Evolutionary conservation across 805 yeast species (phyloP).

Genomic region (Barnettozyma sucrosica): DNA sequence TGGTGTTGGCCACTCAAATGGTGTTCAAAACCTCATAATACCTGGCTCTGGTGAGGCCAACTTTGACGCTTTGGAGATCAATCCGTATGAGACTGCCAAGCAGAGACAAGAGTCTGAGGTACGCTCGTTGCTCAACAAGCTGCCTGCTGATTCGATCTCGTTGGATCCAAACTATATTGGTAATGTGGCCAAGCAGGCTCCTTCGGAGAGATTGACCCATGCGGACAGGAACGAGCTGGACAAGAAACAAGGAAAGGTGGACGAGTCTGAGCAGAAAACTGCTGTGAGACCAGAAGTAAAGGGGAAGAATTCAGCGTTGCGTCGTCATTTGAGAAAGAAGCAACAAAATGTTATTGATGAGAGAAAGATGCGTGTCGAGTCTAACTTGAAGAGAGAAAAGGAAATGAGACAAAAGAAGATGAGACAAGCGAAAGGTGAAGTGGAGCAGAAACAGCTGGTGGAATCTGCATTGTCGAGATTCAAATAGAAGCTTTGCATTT

Average conservation of each 20-base stretch:
- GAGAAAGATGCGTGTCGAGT: conserved; percentile 71
- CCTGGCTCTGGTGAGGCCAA: conserved; percentile 99
- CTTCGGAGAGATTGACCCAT: conserved; percentile 56
- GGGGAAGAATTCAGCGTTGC: conserved; percentile 78
- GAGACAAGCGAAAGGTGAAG: conserved; percentile 41
- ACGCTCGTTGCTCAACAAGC: conserved; percentile 73
- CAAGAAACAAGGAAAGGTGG: conserved; percentile 24
- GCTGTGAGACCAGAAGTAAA: conserved; percentile 54
- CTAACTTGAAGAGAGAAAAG: conserved; percentile 70
- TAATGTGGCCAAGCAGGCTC: conserved; percentile 67
- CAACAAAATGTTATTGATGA: conserved; percentile 81
- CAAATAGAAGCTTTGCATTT: conserved; percentile 11
- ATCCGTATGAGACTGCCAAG: conserved; percentile 86
- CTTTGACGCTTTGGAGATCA: conserved; percentile 86
- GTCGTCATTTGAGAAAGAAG: conserved; percentile 77
- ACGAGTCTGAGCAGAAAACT: conserved; percentile 40
- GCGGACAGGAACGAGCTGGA: conserved; percentile 44
- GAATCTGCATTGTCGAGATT: conserved; percentile 39
- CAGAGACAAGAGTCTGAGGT: conserved; percentile 95
- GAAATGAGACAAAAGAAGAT: conserved; percentile 50
- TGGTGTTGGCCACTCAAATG: conserved; percentile 77
- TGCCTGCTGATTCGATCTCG: conserved; percentile 88
- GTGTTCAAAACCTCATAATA: conserved; percentile 77
- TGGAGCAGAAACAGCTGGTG: conserved; percentile 39
- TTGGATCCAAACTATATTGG: conserved; percentile 88